These are phyloP conservation scores for Paramecium pentaurelia DNA, from an alignment of 73 alveolate genomes.

Conservation along the genomic window DNA sequence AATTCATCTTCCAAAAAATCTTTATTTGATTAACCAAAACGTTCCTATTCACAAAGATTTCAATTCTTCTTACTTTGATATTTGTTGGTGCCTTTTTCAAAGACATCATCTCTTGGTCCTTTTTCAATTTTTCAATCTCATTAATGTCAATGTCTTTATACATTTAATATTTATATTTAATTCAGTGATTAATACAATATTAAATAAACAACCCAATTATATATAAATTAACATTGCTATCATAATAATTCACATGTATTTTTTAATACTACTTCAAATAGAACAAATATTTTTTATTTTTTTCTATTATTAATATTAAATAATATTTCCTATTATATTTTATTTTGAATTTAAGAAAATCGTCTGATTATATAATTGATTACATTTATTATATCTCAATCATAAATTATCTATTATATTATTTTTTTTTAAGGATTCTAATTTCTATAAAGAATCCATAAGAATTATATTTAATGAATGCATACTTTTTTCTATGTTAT, in stretches of 20 bases:
- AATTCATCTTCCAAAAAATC: slow-evolving; percentile 49
- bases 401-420: too few relatives aligned
- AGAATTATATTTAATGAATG: background rate
- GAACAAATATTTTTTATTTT: too few relatives aligned
- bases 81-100: slow-evolving; percentile 40
- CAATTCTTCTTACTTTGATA: background rate
- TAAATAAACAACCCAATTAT: background rate
- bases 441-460: background rate
- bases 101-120: slow-evolving; percentile 10
- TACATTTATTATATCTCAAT: background rate
- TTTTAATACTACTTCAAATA: too few relatives aligned
- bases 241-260: too few relatives aligned
- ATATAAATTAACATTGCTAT: too few relatives aligned
- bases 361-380: background rate
- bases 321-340: background rate
- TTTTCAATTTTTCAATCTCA: slow-evolving; percentile 22
- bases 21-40: slow-evolving; percentile 45
- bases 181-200: slow-evolving; percentile 7
- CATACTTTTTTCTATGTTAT: background rate
- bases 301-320: too few relatives aligned
- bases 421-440: background rate
- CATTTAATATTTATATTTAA: background rate
- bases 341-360: background rate
- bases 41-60: slow-evolving; percentile 4
- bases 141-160: slow-evolving; percentile 50